These are phyloP conservation scores for Alternaria atra DNA, from an alignment of 2,329 filamentous ascomycete genomes.

Conservation along the genomic window DNA sequence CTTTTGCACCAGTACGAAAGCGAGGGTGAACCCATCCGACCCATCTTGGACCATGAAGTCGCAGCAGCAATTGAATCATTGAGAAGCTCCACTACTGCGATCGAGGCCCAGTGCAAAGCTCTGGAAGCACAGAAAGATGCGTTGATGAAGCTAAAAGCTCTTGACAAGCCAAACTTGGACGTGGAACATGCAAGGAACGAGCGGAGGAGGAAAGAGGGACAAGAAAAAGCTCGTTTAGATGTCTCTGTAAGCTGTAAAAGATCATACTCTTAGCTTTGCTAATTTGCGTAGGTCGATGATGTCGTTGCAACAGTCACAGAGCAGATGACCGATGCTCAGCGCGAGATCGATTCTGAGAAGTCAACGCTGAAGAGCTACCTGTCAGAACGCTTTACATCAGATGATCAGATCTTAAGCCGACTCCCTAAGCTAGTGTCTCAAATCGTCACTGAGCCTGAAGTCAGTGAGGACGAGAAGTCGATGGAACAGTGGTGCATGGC, in stretches of 20 bases:
- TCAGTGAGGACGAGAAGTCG: constrained; percentile 62
- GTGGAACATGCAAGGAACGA: constrained; percentile 52
- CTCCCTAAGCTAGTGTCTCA: constrained; percentile 72
- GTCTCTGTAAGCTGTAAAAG: constrained; percentile 36
- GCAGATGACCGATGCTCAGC: constrained; percentile 53
- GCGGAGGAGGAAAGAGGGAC: constrained; percentile 46
- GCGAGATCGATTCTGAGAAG: constrained; percentile 59
- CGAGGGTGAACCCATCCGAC: constrained; percentile 49
- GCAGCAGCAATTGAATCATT: constrained; percentile 69
- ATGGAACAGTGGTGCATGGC: constrained; percentile 65
- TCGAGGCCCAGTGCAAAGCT: constrained; percentile 70
- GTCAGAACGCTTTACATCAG: constrained; percentile 63
- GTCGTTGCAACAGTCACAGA: constrained; percentile 39
- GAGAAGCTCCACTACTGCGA: constrained; percentile 69
- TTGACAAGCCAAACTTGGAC: constrained; percentile 53
- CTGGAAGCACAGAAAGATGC: constrained; percentile 70
- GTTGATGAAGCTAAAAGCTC: constrained; percentile 63
- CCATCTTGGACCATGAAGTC: constrained; percentile 68
- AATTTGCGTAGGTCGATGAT: constrained; percentile 39
- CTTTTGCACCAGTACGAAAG: constrained; percentile 43
- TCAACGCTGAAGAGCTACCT: constrained; percentile 60
- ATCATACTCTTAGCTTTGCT: neutral
- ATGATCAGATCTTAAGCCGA: constrained; percentile 71
- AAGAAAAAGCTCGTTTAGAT: constrained; percentile 55
- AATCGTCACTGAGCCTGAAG: constrained; percentile 59